phyloP scores from a whole-genome alignment of 305 asterid species.

The Solanum chacoense region DNA sequence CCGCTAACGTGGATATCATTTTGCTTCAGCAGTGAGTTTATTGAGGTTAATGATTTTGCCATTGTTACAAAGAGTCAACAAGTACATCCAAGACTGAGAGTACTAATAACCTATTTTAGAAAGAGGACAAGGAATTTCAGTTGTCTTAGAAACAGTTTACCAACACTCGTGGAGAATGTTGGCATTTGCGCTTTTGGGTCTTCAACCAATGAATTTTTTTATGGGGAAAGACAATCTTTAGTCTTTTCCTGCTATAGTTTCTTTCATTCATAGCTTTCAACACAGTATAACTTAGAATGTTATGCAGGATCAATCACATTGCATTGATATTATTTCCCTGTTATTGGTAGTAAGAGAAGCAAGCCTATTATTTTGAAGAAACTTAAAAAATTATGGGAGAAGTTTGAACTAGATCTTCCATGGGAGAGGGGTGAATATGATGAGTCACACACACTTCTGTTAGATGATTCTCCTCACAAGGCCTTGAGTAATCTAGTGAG shows the following conservation, averaged over 20 bases:
- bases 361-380: too few species aligned
- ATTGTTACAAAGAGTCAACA: not conserved
- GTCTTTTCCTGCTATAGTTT: too few species aligned
- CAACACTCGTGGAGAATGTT: slow-evolving; percentile 3
- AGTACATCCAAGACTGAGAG: slow-evolving; percentile 10
- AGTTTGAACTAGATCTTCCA: too few species aligned
- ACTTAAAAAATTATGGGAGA: too few species aligned
- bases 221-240: not conserved
- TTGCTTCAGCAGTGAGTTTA: slow-evolving; percentile 4
- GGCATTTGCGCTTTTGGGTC: not conserved
- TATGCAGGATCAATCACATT: too few species aligned
- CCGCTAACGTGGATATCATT: slow-evolving; percentile 1
- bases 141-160: not conserved
- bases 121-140: slow-evolving; percentile 8
- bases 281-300: too few species aligned
- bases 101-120: not conserved
- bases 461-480: too few species aligned
- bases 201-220: not conserved
- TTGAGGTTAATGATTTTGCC: slow-evolving; percentile 1
- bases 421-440: too few species aligned
- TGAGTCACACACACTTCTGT: too few species aligned
- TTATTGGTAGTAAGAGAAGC: too few species aligned
- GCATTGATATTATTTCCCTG: too few species aligned
- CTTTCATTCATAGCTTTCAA: too few species aligned
- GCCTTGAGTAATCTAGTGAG: not conserved